A percentile compares a stretch with the other conserved stretches of the same genome.
Evolutionary conservation across 1,284 basidiomycete genomes (phyloP).

Genomic region (Ceratobasidium sp.): DNA sequence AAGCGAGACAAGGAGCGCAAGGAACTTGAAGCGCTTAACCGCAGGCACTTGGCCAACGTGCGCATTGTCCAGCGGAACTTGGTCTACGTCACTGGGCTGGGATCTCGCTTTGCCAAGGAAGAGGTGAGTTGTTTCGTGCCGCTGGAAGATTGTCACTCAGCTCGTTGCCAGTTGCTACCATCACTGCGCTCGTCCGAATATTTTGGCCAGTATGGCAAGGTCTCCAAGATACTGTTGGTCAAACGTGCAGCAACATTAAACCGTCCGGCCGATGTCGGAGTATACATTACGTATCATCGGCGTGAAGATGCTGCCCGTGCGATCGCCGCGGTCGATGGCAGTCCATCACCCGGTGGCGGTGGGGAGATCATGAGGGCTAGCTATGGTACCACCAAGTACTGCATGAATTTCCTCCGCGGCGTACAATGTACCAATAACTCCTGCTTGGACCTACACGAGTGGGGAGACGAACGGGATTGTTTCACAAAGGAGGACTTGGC

Average conservation of each 20-base stretch:
- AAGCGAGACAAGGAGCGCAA: constrained; percentile 94
- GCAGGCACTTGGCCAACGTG: constrained; percentile 89
- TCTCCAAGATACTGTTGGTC: constrained; percentile 91
- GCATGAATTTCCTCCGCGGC: constrained; percentile 91
- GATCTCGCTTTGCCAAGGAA: constrained; percentile 87
- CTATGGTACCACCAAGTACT: constrained; percentile 97
- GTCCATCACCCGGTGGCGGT: constrained; percentile 78
- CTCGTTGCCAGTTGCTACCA: constrained; percentile 74
- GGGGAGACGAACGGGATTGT: constrained; percentile 97
- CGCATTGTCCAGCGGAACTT: constrained; percentile 96
- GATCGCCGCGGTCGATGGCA: constrained; percentile 91
- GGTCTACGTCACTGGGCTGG: constrained; percentile 94
- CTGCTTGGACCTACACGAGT: constrained; percentile 96
- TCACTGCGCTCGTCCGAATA: constrained; percentile 94
- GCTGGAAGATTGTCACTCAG: constrained; percentile 1
- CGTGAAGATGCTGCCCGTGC: constrained; percentile 94
- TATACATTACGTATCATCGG: constrained; percentile 96
- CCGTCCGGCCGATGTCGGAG: constrained; percentile 79
- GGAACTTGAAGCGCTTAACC: constrained; percentile 86
- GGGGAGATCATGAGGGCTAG: constrained; percentile 87
- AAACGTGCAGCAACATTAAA: constrained; percentile 74
- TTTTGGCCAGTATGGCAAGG: constrained; percentile 99
- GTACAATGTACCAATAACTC: constrained; percentile 83
- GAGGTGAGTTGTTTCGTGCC: constrained; percentile 66
- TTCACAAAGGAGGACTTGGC: constrained; percentile 92